These are phyloP conservation scores for Tuctoria greenei DNA, from an alignment of 176 grass and related monocot species.

Conservation along the genomic window DNA sequence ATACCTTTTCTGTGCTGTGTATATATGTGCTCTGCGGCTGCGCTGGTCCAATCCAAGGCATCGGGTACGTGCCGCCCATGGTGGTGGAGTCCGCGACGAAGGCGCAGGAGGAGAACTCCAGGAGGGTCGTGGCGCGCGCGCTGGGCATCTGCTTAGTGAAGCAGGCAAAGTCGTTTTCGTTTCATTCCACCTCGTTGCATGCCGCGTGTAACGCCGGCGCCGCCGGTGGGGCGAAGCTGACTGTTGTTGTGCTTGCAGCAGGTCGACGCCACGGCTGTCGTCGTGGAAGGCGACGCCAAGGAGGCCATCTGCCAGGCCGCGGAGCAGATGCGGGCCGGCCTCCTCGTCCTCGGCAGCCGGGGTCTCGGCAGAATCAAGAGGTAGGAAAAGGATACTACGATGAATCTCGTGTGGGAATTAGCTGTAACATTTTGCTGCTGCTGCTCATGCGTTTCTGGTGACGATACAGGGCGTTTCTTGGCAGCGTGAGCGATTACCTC, in stretches of 20 bases:
- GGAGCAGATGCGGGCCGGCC: conserved; percentile 59
- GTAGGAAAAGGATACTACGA: background rate
- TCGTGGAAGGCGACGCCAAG: conserved; percentile 82
- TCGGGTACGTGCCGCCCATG: conserved; percentile 44
- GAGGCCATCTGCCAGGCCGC: conserved; percentile 60
- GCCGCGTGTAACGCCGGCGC: background rate
- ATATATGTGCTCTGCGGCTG: background rate
- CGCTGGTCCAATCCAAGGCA: conserved; percentile 4
- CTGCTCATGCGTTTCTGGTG: background rate
- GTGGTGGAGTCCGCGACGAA: conserved; percentile 49
- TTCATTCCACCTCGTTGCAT: background rate
- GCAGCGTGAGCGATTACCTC: conserved; percentile 79
- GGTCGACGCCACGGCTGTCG: conserved; percentile 40
- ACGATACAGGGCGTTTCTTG: conserved; percentile 57
- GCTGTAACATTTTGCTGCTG: background rate
- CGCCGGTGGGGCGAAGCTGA: too few relatives aligned
- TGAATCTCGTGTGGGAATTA: background rate
- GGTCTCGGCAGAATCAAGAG: conserved; percentile 72
- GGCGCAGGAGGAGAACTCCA: conserved; percentile 57
- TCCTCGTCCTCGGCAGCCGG: conserved; percentile 71
- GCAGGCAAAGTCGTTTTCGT: conserved; percentile 11
- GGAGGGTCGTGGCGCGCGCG: conserved; percentile 46
- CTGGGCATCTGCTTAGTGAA: conserved; percentile 49
- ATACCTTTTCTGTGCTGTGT: background rate
- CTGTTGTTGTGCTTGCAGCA: background rate